phyloP scores from a whole-genome alignment of 345 rosid species.

The Aquilaria sinensis region DNA sequence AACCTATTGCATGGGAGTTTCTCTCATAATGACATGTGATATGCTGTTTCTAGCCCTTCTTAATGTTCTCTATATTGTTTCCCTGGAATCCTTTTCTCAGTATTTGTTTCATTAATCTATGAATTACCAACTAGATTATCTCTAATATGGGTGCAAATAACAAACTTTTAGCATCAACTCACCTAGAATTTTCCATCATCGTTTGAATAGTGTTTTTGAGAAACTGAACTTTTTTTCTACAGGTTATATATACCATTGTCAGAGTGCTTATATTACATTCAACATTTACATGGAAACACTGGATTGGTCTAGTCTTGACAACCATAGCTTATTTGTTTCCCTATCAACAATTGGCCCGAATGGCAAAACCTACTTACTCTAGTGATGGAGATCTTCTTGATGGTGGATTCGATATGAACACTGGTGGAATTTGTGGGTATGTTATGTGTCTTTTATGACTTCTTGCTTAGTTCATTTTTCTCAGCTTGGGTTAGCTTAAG shows the following conservation, averaged over 20 bases:
- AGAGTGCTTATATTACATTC: constrained; percentile 62
- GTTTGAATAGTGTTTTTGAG: not conserved
- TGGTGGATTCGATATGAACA: constrained; percentile 83
- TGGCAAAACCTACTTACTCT: constrained; percentile 70
- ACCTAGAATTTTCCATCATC: too few species aligned
- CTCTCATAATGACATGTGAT: too few species aligned
- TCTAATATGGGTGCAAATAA: too few species aligned
- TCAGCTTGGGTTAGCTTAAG: too few species aligned
- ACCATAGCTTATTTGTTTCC: constrained; percentile 60
- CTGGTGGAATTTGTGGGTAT: constrained; percentile 92
- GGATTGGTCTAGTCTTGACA: constrained; percentile 66
- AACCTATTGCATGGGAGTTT: too few species aligned
- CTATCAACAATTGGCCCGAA: constrained; percentile 58
- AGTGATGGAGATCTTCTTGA: constrained; percentile 81
- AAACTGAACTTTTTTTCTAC: constrained; percentile 7
- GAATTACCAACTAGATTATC: too few species aligned
- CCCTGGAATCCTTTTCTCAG: too few species aligned
- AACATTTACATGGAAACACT: constrained; percentile 73
- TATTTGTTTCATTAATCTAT: too few species aligned
- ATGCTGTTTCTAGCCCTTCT: too few species aligned
- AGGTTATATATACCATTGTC: constrained; percentile 64
- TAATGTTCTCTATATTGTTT: too few species aligned
- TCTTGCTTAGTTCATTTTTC: not conserved
- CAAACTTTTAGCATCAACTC: too few species aligned
- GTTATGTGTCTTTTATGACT: constrained; percentile 2